A percentile compares a stretch with the other conserved stretches of the same genome.
These are phyloP conservation scores for Aspergillus diversus DNA, from an alignment of 495 filamentous ascomycete species.

Conservation along the genomic window DNA sequence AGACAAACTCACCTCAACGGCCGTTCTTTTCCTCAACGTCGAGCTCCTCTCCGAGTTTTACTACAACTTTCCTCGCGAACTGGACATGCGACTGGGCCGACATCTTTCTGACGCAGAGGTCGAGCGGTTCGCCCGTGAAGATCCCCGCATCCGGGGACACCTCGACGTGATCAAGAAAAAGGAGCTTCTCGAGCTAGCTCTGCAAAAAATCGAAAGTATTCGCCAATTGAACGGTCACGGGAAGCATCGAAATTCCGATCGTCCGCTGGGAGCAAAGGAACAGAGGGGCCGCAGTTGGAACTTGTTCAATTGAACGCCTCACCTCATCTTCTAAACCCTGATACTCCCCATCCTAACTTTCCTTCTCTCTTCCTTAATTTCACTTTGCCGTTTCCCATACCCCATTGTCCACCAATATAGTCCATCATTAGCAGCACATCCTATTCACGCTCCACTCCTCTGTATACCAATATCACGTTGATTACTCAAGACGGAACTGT, in stretches of 20 bases:
- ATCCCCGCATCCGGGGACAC: conserved; percentile 84
- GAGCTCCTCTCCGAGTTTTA: conserved; percentile 97
- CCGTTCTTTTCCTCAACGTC: conserved; percentile 96
- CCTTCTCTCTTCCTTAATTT: conserved; percentile 13
- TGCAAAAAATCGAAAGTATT: conserved; percentile 92
- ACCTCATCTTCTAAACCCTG: background rate
- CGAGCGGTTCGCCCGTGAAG: conserved; percentile 89
- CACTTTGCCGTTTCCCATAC: conserved; percentile 12
- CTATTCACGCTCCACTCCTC: conserved; percentile 10
- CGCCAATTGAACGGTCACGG: conserved; percentile 68
- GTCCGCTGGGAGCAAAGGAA: conserved; percentile 34
- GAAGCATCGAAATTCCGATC: conserved; percentile 33
- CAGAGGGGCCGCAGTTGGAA: conserved; percentile 42
- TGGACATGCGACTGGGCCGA: conserved; percentile 85
- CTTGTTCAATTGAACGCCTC: conserved; percentile 37
- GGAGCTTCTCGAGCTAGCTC: conserved; percentile 86
- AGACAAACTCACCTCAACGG: conserved; percentile 90
- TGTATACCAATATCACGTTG: conserved; percentile 17
- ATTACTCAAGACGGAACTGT: conserved; percentile 3
- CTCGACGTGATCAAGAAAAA: conserved; percentile 90
- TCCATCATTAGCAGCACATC: background rate
- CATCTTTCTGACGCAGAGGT: conserved; percentile 76
- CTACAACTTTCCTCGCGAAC: conserved; percentile 91
- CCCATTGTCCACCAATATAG: conserved; percentile 8
- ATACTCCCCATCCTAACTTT: conserved; percentile 6